Percentiles rank a stretch among this genome's conserved stretches.
phyloP scores from a whole-genome alignment of 2,329 filamentous ascomycete genomes.

The Tetracladium maxilliforme region DNA sequence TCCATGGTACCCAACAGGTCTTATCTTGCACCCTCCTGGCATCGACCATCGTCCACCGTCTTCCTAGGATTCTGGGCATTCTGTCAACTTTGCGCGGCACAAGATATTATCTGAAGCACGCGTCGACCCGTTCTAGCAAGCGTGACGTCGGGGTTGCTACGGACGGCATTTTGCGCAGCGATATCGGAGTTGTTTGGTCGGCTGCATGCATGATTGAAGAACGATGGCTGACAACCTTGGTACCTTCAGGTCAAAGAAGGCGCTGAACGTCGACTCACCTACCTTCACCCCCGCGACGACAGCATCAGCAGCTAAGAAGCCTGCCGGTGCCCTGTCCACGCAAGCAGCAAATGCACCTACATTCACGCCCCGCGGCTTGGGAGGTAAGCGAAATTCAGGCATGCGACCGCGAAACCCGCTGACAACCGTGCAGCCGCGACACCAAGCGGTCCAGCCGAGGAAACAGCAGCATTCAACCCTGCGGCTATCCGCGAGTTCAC shows the following conservation, averaged over 20 bases:
- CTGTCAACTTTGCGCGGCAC: no score
- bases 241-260: constrained; percentile 39
- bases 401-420: no score
- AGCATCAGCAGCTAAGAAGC: constrained; percentile 42
- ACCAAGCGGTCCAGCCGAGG: constrained; percentile 15
- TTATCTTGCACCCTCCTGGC: no score
- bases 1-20: no score
- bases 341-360: constrained; percentile 81
- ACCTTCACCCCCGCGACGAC: constrained; percentile 67
- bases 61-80: not conserved
- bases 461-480: constrained; percentile 35
- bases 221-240: no score
- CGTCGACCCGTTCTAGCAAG: no score
- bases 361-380: constrained; percentile 57
- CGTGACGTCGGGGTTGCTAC: no score
- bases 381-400: no score
- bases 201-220: no score
- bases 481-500: constrained; percentile 44
- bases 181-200: no score
- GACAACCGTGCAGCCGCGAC: constrained; percentile 14
- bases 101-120: no score
- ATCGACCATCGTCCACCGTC: not conserved
- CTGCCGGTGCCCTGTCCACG: constrained; percentile 65
- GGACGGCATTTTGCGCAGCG: no score
- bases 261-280: constrained; percentile 89